A percentile compares a stretch with the other conserved stretches of the same genome.
Conservation (phyloP, 2,329 filamentous ascomycete genomes). For the Ophiocordyceps camponoti-leonardi region DNA sequence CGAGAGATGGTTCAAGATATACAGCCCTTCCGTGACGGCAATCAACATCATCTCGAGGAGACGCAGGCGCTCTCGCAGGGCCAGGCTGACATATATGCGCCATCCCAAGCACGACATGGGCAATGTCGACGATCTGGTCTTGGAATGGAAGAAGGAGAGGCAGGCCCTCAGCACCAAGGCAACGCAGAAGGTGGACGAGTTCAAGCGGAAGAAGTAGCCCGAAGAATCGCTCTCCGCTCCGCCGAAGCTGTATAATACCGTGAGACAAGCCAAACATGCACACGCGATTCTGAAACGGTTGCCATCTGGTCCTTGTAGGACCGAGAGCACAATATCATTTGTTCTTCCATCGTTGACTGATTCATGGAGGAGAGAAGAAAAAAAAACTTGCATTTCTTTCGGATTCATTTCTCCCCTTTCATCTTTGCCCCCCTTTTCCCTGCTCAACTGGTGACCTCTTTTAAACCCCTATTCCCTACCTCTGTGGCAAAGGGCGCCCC, state of each 20-base stretch:
- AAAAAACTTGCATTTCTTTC: background rate
- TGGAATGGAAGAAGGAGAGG: slow-evolving; percentile 28
- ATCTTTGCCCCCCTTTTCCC: background rate
- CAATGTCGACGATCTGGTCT: slow-evolving; percentile 65
- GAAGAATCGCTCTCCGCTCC: background rate
- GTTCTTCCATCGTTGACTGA: background rate
- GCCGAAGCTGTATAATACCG: slow-evolving; percentile 12
- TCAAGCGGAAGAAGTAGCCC: slow-evolving; percentile 5
- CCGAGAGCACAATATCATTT: background rate
- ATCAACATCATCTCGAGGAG: slow-evolving; percentile 87
- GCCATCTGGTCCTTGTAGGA: background rate
- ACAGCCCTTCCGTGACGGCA: slow-evolving; percentile 72
- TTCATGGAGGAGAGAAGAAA: background rate
- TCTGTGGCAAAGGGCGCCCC: background rate
- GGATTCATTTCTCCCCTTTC: background rate
- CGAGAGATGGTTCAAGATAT: slow-evolving; percentile 97
- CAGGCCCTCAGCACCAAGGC: slow-evolving; percentile 19
- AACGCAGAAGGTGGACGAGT: slow-evolving; percentile 8
- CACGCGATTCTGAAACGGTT: background rate
- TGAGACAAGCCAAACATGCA: background rate
- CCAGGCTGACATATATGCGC: slow-evolving; percentile 80
- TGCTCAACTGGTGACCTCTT: background rate
- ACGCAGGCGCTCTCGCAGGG: slow-evolving; percentile 70
- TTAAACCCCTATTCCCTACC: background rate
- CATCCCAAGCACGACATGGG: slow-evolving; percentile 76